Conservation (phyloP, 345 rosid genomes). For the Sisymbrium irio region DNA sequence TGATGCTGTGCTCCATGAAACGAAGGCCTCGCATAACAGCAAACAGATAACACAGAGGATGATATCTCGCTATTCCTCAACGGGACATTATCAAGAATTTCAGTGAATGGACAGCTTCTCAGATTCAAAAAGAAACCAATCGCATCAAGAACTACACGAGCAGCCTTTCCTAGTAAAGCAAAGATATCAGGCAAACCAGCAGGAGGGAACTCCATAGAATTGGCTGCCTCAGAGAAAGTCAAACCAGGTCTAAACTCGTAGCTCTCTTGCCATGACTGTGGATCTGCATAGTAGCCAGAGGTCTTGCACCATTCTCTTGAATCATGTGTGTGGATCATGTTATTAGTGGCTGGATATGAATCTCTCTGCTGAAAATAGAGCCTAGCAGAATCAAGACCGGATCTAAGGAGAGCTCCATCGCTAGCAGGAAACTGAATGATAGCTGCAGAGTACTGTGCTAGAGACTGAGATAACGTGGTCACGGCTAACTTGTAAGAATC, state of each 20-base stretch:
- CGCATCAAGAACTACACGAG: constrained; percentile 77
- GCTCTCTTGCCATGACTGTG: constrained; percentile 75
- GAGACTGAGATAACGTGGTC: constrained; percentile 77
- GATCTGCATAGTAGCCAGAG: constrained; percentile 82
- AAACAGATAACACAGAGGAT: constrained; percentile 79
- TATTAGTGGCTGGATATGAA: constrained; percentile 54
- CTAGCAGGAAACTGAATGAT: constrained; percentile 73
- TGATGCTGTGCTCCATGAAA: constrained; percentile 83
- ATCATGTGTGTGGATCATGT: constrained; percentile 57
- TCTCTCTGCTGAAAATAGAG: constrained; percentile 83
- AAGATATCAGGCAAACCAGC: constrained; percentile 80
- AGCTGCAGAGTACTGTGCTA: constrained; percentile 82
- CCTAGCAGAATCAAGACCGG: constrained; percentile 82
- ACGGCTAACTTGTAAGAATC: constrained; percentile 78
- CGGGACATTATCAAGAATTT: constrained; percentile 91
- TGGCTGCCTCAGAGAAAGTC: constrained; percentile 47
- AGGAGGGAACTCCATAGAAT: constrained; percentile 74
- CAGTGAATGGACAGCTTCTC: constrained; percentile 87
- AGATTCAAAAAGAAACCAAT: constrained; percentile 74
- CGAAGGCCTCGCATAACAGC: constrained; percentile 83
- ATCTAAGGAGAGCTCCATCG: constrained; percentile 81
- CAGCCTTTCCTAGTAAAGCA: constrained; percentile 66
- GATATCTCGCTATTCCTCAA: constrained; percentile 74
- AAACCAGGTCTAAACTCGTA: constrained; percentile 87
- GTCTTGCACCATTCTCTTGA: constrained; percentile 93